These are phyloP conservation scores for Eragrostis nindensis DNA, from an alignment of 176 grass and related monocot genomes.

Conservation along the genomic window DNA sequence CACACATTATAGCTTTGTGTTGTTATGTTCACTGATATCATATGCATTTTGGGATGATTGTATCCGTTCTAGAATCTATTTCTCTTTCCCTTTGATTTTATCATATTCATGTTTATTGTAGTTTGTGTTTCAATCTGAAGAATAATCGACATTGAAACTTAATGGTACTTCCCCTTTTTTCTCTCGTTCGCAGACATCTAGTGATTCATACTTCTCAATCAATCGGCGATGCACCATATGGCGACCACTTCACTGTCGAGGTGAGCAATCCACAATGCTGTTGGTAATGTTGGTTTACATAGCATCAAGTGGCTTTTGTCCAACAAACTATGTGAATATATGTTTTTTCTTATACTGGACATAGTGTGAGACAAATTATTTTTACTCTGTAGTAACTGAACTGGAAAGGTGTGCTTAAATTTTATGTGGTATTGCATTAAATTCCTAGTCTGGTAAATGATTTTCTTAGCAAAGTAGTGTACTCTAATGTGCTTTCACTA, in stretches of 20 bases:
- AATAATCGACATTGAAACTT: no score
- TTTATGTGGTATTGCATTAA: background rate
- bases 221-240: conserved; percentile 81
- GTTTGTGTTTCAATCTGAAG: conserved; percentile 21
- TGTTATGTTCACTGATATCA: background rate
- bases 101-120: background rate
- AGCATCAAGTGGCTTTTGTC: conserved; percentile 3
- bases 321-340: background rate
- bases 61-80: background rate
- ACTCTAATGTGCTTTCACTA: background rate
- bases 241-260: conserved; percentile 92
- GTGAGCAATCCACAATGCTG: conserved; percentile 39
- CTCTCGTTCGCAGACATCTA: conserved; percentile 54
- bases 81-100: conserved; percentile 9
- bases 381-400: background rate
- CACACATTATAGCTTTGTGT: background rate
- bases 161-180: conserved; percentile 30
- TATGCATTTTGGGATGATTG: conserved; percentile 8
- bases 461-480: background rate
- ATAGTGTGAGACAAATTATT: background rate
- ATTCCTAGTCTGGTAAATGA: background rate
- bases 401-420: background rate
- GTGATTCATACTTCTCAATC: conserved; percentile 82
- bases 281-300: conserved; percentile 35
- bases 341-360: conserved; percentile 8